Conservation (phyloP, 1,139 yeast species). For the Saccharomycopsis hybrid region DNA sequence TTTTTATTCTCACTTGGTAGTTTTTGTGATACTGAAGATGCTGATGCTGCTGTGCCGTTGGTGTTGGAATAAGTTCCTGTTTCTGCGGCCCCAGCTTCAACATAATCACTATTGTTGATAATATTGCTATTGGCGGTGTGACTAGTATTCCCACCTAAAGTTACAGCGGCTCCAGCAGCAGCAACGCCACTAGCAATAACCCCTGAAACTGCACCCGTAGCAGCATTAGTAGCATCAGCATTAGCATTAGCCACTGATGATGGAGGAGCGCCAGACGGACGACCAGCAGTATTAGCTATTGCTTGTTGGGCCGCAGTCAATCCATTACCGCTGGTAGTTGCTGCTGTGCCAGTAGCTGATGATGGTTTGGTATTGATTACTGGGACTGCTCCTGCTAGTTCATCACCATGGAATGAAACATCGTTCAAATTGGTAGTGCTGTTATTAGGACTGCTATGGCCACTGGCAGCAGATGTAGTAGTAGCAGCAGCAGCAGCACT, state of each 20-base stretch:
- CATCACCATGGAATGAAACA: not conserved
- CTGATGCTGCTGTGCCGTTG: too few relatives aligned
- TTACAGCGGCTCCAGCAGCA: not conserved
- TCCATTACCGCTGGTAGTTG: not conserved
- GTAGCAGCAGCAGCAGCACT: not conserved
- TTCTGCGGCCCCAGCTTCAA: too few relatives aligned
- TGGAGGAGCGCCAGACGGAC: not conserved
- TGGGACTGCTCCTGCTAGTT: not conserved
- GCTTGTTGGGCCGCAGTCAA: not conserved
- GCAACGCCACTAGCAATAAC: not conserved
- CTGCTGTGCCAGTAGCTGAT: not conserved
- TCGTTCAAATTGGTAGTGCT: not conserved
- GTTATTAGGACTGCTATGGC: not conserved
- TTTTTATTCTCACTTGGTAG: too few relatives aligned
- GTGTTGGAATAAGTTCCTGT: too few relatives aligned
- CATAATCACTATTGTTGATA: too few relatives aligned
- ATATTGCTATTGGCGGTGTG: not conserved
- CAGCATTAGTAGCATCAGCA: not conserved
- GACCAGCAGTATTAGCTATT: not conserved
- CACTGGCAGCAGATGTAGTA: not conserved
- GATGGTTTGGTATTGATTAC: not conserved
- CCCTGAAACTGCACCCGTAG: conserved; percentile 4
- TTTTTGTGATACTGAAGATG: too few relatives aligned
- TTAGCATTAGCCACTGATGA: not conserved
- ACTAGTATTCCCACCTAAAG: not conserved